A percentile compares a stretch with the other conserved stretches of the same genome.
Evolutionary conservation across 495 filamentous ascomycete genomes (phyloP).

Genomic region (Aspergillus sclerotioniger): DNA sequence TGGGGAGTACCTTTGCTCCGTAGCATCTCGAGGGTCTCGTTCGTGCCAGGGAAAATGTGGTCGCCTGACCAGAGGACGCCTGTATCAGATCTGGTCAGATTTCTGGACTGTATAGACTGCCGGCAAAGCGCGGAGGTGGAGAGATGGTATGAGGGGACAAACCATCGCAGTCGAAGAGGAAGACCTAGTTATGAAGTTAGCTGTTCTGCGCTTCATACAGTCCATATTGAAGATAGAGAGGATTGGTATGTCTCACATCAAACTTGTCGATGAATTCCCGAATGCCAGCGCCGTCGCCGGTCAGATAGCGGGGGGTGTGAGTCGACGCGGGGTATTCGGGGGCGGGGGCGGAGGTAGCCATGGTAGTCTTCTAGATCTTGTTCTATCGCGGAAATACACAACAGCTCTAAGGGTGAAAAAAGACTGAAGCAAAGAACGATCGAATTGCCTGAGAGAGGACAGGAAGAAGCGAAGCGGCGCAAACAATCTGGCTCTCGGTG

Average conservation of each 20-base stretch:
- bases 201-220: not conserved
- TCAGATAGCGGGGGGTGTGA: constrained; percentile 66
- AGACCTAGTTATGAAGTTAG: constrained; percentile 56
- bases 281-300: constrained; percentile 71
- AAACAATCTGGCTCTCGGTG: not conserved
- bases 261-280: constrained; percentile 82
- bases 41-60: constrained; percentile 75
- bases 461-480: not conserved
- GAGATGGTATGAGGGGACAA: constrained; percentile 25
- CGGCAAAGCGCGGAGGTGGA: constrained; percentile 1
- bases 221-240: not conserved
- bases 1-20: constrained; percentile 64
- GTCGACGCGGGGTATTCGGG: constrained; percentile 27
- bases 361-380: constrained; percentile 1
- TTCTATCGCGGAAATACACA: not conserved
- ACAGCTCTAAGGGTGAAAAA: not conserved
- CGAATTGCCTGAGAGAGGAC: not conserved
- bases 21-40: constrained; percentile 79
- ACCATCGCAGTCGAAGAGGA: constrained; percentile 98
- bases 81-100: constrained; percentile 36
- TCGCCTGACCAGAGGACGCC: constrained; percentile 97
- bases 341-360: not conserved
- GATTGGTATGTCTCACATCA: constrained; percentile 64
- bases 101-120: constrained; percentile 7
- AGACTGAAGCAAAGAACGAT: not conserved